Percentiles rank a stretch among this genome's conserved stretches.
Evolutionary conservation across 768 basidiomycete species (phyloP).

Genomic region (Pleurotus ostreatus): DNA sequence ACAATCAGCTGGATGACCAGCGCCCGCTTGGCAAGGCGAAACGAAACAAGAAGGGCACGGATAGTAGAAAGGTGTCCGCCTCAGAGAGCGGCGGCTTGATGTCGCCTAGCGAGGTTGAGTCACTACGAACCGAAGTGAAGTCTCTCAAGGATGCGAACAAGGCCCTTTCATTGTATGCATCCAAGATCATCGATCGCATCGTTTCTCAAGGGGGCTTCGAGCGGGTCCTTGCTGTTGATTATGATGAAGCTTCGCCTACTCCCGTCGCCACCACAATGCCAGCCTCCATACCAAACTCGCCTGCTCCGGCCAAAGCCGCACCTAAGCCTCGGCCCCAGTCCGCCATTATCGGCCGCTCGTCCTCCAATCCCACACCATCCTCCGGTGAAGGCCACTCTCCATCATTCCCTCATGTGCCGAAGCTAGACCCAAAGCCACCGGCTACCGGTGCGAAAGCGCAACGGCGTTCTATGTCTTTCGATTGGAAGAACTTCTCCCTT

Average conservation of each 20-base stretch:
- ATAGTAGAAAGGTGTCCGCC: conserved; percentile 32
- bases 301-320: conserved; percentile 22
- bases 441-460: conserved; percentile 40
- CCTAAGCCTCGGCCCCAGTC: conserved; percentile 62
- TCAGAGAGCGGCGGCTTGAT: conserved; percentile 30
- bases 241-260: conserved; percentile 56
- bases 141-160: conserved; percentile 94
- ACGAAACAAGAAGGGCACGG: conserved; percentile 42
- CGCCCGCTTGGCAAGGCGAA: conserved; percentile 42
- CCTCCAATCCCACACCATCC: conserved; percentile 28
- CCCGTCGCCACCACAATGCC: conserved; percentile 34
- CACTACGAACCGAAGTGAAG: conserved; percentile 84
- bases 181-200: conserved; percentile 97
- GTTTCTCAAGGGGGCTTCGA: conserved; percentile 96
- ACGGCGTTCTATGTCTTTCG: conserved; percentile 78
- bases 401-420: conserved; percentile 16
- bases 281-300: conserved; percentile 16
- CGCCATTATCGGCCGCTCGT: conserved; percentile 43
- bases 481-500: conserved; percentile 77
- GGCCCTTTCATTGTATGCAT: conserved; percentile 90
- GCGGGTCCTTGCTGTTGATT: conserved; percentile 92
- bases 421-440: conserved; percentile 17
- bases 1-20: conserved; percentile 44
- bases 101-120: conserved; percentile 59
- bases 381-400: conserved; percentile 19